Evolutionary conservation across 805 yeast genomes (phyloP), one percentile per base, ranked within the genome.

Genomic region (Teunomyces barrocoloradensis): DNA sequence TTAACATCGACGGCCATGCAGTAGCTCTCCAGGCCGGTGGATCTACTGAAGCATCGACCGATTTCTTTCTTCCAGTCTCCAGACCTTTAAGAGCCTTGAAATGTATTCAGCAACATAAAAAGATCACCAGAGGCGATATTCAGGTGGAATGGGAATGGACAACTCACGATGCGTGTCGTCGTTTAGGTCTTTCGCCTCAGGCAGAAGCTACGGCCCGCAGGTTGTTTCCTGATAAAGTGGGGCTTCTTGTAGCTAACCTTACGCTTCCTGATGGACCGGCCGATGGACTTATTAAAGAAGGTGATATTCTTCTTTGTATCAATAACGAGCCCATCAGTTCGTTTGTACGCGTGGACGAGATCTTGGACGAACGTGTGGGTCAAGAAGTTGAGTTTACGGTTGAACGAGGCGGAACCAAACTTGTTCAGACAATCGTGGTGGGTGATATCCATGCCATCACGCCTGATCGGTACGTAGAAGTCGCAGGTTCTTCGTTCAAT

Each of bases 1-100:
- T 91, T 2, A 85, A 89, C 64, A 82, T 85, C 38, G 85, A 87
- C 55, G 97, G 97, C 2, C 67, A 81, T 59, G 96, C 92, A 0
- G 88, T 91, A 15, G 97, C 97, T 0, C 70, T 91, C 44, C 96
- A 89, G 66, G 97, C 97, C 1, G 97, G 97, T 60, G 97, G 97
- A 2, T 81, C 87, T 5, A 80, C 90, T 1, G 94, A 87, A 55
- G 91, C 96, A 1, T 88, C 97, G 0, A 91, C 97, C 0, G 97
- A 91, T 69, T 91, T 88, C 69, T 91, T 91, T 61, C 68, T 91
- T 43, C 97, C 97, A 0, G 80, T 91, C 6, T 84, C 82, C 65
- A 75, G 97, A 60, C 95, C 91, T 1, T 67, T 81, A 51, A 79
- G 97, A 53, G 96, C 97, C 0, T 75, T 91, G 53, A 71, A 18